A percentile compares a stretch with the other conserved stretches of the same genome.
These are phyloP conservation scores for Penicillium sp. DNA, from an alignment of 2,329 filamentous ascomycete species.

Conservation along the genomic window DNA sequence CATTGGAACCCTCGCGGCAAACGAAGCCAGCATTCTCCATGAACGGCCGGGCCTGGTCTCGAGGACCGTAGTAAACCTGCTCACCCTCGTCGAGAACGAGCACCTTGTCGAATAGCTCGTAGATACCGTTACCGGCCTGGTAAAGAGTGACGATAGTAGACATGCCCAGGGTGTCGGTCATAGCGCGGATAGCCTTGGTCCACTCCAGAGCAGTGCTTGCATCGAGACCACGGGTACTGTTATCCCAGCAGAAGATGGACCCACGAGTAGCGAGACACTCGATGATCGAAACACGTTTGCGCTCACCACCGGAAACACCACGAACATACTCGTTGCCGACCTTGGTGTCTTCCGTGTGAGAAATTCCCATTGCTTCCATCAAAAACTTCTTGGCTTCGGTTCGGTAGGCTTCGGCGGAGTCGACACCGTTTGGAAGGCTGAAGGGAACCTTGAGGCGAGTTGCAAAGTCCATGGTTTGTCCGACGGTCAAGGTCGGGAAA, in stretches of 20 bases:
- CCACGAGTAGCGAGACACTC: conserved; percentile 66
- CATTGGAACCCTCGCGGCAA: conserved; percentile 66
- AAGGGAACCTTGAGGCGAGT: conserved; percentile 64
- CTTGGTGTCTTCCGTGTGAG: conserved; percentile 68
- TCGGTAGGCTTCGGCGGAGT: conserved; percentile 55
- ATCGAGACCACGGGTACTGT: conserved; percentile 69
- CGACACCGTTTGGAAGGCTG: conserved; percentile 53
- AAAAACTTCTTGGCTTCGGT: conserved; percentile 60
- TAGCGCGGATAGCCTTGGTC: conserved; percentile 64
- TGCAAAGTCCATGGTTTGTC: conserved; percentile 60
- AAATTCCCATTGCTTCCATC: conserved; percentile 63
- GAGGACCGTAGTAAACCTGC: conserved; percentile 69
- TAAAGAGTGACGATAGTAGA: conserved; percentile 70
- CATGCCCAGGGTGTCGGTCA: conserved; percentile 68
- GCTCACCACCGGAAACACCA: conserved; percentile 71
- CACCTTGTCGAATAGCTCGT: conserved; percentile 73
- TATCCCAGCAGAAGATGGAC: conserved; percentile 70
- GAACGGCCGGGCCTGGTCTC: conserved; percentile 64
- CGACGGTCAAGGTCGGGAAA: conserved; percentile 59
- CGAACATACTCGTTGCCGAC: conserved; percentile 71
- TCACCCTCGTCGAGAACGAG: conserved; percentile 70
- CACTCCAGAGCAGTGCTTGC: conserved; percentile 69
- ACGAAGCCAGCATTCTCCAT: conserved; percentile 70
- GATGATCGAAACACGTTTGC: conserved; percentile 72
- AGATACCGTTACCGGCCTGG: conserved; percentile 73